Percentiles rank a stretch among this genome's conserved stretches.
phyloP scores from a whole-genome alignment of 768 basidiomycete genomes.

The Pholiota microspora region DNA sequence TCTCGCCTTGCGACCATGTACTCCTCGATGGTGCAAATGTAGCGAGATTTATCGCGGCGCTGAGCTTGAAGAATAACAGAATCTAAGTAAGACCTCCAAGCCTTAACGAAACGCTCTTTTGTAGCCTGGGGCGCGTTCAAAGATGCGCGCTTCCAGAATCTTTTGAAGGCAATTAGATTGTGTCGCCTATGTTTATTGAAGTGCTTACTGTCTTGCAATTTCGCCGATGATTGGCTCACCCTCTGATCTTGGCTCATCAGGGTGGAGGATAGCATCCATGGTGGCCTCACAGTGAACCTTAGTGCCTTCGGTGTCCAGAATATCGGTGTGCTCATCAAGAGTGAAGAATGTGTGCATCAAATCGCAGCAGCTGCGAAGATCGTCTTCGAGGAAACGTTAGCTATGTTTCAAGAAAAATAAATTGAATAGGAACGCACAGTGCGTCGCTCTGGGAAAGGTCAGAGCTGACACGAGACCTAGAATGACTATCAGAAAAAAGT shows the following conservation, averaged over 20 bases:
- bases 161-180: not conserved
- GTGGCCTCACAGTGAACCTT: not conserved
- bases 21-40: conserved; percentile 12
- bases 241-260: conserved; percentile 1
- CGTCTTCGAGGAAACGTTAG: not conserved
- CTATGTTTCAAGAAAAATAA: not conserved
- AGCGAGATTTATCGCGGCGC: conserved; percentile 5
- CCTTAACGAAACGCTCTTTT: conserved; percentile 8
- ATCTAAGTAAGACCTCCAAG: conserved; percentile 7
- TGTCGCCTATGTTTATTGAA: not conserved
- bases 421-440: not conserved
- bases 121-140: conserved; percentile 2
- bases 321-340: conserved; percentile 12
- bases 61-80: conserved; percentile 7
- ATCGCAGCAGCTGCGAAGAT: conserved; percentile 10
- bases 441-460: conserved; percentile 5
- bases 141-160: conserved; percentile 10
- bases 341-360: conserved; percentile 12
- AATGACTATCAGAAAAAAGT: too few relatives aligned
- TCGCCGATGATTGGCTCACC: conserved; percentile 1
- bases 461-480: conserved; percentile 7
- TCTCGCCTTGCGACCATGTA: conserved; percentile 11
- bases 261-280: conserved; percentile 6
- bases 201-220: conserved; percentile 3
- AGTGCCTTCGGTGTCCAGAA: not conserved